A percentile compares a stretch with the other conserved stretches of the same genome.
Conservation (phyloP, 371 early-diverging fungal genomes). For the Actinomortierella ambigua region DNA sequence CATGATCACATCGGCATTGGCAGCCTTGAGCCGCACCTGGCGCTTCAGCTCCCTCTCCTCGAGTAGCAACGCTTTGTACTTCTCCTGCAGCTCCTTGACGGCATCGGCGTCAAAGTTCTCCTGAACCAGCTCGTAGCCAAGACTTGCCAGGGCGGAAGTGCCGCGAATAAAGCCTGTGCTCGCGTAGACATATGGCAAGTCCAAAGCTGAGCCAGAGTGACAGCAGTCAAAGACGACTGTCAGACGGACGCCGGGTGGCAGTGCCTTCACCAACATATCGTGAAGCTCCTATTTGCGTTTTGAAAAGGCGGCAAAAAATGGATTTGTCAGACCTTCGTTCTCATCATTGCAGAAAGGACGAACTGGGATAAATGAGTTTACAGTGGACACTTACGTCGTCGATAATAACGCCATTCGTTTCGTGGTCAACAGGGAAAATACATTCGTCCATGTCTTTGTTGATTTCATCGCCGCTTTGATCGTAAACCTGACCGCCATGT, state of each 20-base stretch:
- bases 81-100: conserved; percentile 18
- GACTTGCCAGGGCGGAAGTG: conserved; percentile 48
- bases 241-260: conserved; percentile 82
- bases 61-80: conserved; percentile 12
- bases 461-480: conserved; percentile 66
- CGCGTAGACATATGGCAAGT: conserved; percentile 86
- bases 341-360: not conserved
- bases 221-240: conserved; percentile 89
- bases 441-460: conserved; percentile 73
- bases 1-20: conserved; percentile 82
- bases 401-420: conserved; percentile 65
- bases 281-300: conserved; percentile 49
- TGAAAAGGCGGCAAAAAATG: not conserved
- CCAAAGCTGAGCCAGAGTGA: conserved; percentile 85
- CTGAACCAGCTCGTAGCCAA: conserved; percentile 42
- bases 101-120: conserved; percentile 37
- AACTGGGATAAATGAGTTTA: not conserved
- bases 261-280: conserved; percentile 59
- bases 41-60: conserved; percentile 49
- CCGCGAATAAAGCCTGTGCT: conserved; percentile 61
- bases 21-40: conserved; percentile 57
- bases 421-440: conserved; percentile 77
- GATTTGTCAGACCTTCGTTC: not conserved
- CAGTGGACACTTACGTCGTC: conserved; percentile 62
- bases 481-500: conserved; percentile 68